phyloP scores from a whole-genome alignment of 768 basidiomycete species.

The Trametes villosa region DNA sequence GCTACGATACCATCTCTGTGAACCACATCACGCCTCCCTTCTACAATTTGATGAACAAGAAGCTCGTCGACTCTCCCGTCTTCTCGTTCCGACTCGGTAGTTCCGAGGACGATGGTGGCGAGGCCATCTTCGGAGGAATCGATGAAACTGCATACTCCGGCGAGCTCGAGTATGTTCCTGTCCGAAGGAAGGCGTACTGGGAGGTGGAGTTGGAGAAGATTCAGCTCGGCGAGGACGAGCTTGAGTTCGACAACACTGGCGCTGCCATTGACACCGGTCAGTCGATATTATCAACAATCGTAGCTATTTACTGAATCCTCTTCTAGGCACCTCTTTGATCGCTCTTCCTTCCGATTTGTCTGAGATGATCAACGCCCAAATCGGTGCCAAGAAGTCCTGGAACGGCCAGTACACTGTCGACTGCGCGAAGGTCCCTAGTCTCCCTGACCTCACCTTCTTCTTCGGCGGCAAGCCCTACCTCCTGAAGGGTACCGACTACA shows the following conservation, averaged over 20 bases:
- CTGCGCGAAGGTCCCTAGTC: constrained; percentile 78
- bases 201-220: constrained; percentile 94
- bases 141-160: constrained; percentile 79
- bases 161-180: constrained; percentile 82
- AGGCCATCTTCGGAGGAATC: constrained; percentile 90
- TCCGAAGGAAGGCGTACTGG: constrained; percentile 97
- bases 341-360: constrained; percentile 93
- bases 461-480: constrained; percentile 83
- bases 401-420: constrained; percentile 95
- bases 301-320: not conserved
- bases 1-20: constrained; percentile 93
- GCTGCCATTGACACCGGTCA: constrained; percentile 89
- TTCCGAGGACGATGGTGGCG: constrained; percentile 87
- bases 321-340: constrained; percentile 86
- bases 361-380: constrained; percentile 95
- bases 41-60: constrained; percentile 87
- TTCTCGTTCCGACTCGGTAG: constrained; percentile 94
- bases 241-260: constrained; percentile 93
- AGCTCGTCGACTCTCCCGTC: constrained; percentile 80
- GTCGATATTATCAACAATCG: constrained; percentile 8
- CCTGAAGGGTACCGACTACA: constrained; percentile 84
- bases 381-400: constrained; percentile 94
- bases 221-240: constrained; percentile 79
- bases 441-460: constrained; percentile 85
- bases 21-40: constrained; percentile 93